Evolutionary conservation across 768 basidiomycete species (phyloP).

Genomic region (Lactarius pseudohatsudake): DNA sequence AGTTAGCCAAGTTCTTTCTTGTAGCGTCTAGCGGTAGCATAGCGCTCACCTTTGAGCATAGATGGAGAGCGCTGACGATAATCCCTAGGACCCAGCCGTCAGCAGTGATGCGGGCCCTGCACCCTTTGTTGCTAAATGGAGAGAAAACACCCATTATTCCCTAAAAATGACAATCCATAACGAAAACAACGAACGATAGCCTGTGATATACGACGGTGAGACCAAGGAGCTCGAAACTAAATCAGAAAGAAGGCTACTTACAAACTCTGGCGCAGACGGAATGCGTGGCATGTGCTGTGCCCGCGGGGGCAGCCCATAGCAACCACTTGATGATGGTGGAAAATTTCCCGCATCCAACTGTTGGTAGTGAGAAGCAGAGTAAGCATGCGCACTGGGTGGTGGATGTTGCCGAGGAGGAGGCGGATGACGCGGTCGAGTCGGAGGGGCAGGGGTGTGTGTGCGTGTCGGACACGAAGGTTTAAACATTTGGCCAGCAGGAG

Average conservation of each 20-base stretch:
- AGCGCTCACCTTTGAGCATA: slow-evolving; percentile 27
- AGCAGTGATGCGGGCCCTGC: slow-evolving; percentile 33
- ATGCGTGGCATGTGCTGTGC: not conserved
- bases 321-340: not conserved
- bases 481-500: not conserved
- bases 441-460: not conserved
- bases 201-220: not conserved
- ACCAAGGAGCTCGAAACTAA: not conserved
- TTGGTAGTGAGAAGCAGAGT: not conserved
- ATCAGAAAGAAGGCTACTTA: not conserved
- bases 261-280: not conserved
- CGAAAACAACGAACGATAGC: slow-evolving; percentile 9
- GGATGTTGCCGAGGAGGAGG: not conserved
- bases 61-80: slow-evolving; percentile 31
- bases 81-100: slow-evolving; percentile 39
- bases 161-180: not conserved
- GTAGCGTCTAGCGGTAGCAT: not conserved
- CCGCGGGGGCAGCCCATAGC: not conserved
- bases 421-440: not conserved
- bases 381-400: not conserved
- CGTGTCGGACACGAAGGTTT: not conserved
- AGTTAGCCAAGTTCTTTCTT: slow-evolving; percentile 4
- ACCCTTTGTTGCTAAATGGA: slow-evolving; percentile 33
- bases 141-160: not conserved
- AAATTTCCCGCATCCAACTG: not conserved